Base-by-base conservation (phyloP, 306 rosid genomes). In the Fagus sylvatica region DNA sequence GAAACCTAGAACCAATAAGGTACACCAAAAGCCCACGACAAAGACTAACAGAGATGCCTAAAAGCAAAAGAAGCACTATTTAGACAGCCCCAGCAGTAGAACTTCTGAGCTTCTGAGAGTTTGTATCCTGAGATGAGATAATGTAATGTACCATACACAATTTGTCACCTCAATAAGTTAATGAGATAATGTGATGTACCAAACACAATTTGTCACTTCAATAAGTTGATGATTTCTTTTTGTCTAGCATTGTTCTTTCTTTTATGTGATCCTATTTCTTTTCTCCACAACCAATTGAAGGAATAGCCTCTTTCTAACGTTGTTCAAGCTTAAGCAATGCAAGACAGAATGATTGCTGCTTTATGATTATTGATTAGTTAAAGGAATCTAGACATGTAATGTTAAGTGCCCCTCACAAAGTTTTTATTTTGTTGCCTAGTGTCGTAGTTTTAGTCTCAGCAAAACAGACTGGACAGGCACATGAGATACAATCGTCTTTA, bases 401-500 rank as follows among this genome's bases (percentile, higher is more conserved):
- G 41, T 62, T 33, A 36, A 2, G 7, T 8, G 11, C 16, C 0
- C 46, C 13, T 9, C 64, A 17, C 2, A 17, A 4, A 17, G 30
- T 15, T 32, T 40, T 39, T 1, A 2, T 54, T 22, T 70, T 62
- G 53, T 56, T 56, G 81, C 71, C 80, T 59, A 69, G 80, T 69
- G 73, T 59, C 67, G 36, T 17, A 8, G 11, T 48, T 71, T 6
- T 46, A 13, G 59, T 53, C 71, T 61, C 75, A 53, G 71, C 73
- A 40, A 32, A 81, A 28, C 49, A 28, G 36, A 28, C 36, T 22
- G 64, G 32, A 57, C 15, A 57, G 33, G 34, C 64, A 28, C 12
- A n/a, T 1, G 36, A 7, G 11, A 28, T 28, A 57, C 28, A 22
- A 22, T 22, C 28, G 28, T 22, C 28, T 22, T 22, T 22, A 22